A percentile compares a stretch with the other conserved stretches of the same genome.
These are phyloP conservation scores for Nadsonia commutata DNA, from an alignment of 1,139 yeast species.

Conservation along the genomic window DNA sequence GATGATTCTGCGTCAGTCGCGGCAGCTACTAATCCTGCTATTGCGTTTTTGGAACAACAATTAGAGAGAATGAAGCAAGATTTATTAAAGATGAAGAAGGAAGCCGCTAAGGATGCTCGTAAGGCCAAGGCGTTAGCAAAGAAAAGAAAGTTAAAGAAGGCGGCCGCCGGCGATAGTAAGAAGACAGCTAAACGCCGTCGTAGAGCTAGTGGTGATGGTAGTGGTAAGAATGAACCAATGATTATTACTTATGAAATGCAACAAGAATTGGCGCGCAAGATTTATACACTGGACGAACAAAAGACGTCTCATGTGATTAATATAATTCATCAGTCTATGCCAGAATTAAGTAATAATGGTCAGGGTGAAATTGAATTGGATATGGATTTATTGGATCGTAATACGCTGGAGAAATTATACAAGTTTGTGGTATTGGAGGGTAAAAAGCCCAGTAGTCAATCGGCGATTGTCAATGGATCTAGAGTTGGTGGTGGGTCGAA, in stretches of 20 bases:
- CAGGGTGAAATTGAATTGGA: slow-evolving; percentile 91
- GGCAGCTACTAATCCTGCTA: slow-evolving; percentile 71
- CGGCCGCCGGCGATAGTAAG: slow-evolving; percentile 7
- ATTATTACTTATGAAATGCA: slow-evolving; percentile 80
- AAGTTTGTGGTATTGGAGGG: slow-evolving; percentile 53
- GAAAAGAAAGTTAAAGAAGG: slow-evolving; percentile 6
- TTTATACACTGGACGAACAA: slow-evolving; percentile 57
- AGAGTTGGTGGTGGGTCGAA: slow-evolving; percentile 15
- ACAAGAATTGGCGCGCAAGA: slow-evolving; percentile 79
- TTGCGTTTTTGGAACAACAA: slow-evolving; percentile 77
- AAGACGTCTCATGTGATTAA: slow-evolving; percentile 72
- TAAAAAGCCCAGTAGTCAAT: slow-evolving; percentile 19
- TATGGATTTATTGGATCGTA: slow-evolving; percentile 82
- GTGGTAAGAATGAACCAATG: slow-evolving; percentile 8
- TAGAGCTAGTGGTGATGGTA: slow-evolving; percentile 11
- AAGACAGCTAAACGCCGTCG: slow-evolving; percentile 3
- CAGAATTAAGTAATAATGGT: slow-evolving; percentile 53
- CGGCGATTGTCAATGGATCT: not conserved
- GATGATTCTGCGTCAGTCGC: slow-evolving; percentile 43
- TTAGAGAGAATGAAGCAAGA: slow-evolving; percentile 74
- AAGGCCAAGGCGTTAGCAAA: slow-evolving; percentile 12
- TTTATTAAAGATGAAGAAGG: slow-evolving; percentile 65
- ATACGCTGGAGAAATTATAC: slow-evolving; percentile 70
- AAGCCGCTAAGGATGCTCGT: slow-evolving; percentile 38
- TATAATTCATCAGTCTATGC: slow-evolving; percentile 76